A percentile compares a stretch with the other conserved stretches of the same genome.
Conservation (phyloP, 352 stramenopile genomes). For the Pythium angustatum region DNA sequence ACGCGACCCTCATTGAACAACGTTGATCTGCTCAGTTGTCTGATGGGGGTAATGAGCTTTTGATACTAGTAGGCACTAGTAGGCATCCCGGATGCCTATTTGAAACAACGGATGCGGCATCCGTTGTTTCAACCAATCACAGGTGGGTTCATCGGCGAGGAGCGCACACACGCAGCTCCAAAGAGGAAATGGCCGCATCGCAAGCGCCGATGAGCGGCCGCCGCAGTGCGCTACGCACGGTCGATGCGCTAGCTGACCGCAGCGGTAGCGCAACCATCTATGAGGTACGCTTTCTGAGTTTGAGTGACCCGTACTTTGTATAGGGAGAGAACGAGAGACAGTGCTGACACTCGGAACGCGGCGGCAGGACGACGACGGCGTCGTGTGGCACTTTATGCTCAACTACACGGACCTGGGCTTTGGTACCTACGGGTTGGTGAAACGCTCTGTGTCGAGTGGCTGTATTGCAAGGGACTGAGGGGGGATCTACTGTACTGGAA, state of each 20-base stretch:
- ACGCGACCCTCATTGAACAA: background rate
- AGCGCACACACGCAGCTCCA: too few relatives aligned
- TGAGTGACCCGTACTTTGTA: too few relatives aligned
- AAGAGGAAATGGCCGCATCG: constrained; percentile 1
- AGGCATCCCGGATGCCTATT: too few relatives aligned
- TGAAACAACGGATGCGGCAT: too few relatives aligned
- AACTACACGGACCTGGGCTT: constrained; percentile 66
- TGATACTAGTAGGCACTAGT: too few relatives aligned
- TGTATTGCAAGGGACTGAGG: background rate
- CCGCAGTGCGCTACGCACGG: constrained; percentile 30
- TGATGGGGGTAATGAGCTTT: constrained; percentile 1
- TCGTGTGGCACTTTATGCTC: constrained; percentile 72
- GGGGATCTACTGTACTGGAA: too few relatives aligned
- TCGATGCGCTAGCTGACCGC: constrained; percentile 25
- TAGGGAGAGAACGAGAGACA: too few relatives aligned
- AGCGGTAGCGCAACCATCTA: constrained; percentile 26
- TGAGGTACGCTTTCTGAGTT: too few relatives aligned
- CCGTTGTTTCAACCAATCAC: constrained; percentile 4
- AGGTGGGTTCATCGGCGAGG: background rate
- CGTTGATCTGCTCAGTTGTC: background rate
- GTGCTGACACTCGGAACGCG: too few relatives aligned
- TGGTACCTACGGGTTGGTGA: constrained; percentile 49
- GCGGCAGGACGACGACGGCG: constrained; percentile 48
- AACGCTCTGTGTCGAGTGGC: background rate
- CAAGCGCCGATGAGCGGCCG: constrained; percentile 13